Percentiles rank a stretch among this genome's conserved stretches.
Conservation (phyloP, 2,329 filamentous ascomycete species). For the Neurospora sp. region DNA sequence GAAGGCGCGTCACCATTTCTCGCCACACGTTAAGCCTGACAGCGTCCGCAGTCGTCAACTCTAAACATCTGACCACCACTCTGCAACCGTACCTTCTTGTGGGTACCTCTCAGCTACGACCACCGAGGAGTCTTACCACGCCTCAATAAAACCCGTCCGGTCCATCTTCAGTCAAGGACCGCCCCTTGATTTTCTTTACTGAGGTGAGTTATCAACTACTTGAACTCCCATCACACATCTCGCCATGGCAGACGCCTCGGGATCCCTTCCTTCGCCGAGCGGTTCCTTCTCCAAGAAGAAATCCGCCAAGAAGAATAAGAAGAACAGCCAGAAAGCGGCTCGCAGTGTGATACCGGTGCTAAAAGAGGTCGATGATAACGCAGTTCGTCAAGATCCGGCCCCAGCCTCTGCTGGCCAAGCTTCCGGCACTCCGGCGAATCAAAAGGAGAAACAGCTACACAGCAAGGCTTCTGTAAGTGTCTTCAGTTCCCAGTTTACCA, state of each 20-base stretch:
- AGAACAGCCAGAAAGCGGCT: background rate
- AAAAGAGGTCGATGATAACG: constrained; percentile 6
- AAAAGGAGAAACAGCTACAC: background rate
- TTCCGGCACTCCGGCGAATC: background rate
- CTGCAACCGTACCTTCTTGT: background rate
- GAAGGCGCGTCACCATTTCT: background rate
- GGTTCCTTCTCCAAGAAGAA: constrained; percentile 1
- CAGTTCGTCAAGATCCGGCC: constrained; percentile 1
- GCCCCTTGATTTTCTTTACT: background rate
- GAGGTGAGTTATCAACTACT: background rate
- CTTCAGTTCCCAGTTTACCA: background rate
- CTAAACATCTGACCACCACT: background rate
- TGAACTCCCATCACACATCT: background rate
- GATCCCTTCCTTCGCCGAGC: background rate
- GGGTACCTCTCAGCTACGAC: background rate
- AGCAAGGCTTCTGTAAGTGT: background rate
- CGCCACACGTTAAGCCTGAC: background rate
- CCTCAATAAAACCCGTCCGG: background rate
- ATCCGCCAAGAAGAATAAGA: constrained; percentile 5
- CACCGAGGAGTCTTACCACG: background rate
- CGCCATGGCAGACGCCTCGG: background rate
- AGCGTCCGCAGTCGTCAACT: background rate
- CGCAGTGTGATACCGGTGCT: constrained; percentile 1
- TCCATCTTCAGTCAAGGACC: background rate
- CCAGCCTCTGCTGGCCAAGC: background rate